Base-by-base conservation (phyloP, 305 asterid genomes). In the Rubia balearica region DNA sequence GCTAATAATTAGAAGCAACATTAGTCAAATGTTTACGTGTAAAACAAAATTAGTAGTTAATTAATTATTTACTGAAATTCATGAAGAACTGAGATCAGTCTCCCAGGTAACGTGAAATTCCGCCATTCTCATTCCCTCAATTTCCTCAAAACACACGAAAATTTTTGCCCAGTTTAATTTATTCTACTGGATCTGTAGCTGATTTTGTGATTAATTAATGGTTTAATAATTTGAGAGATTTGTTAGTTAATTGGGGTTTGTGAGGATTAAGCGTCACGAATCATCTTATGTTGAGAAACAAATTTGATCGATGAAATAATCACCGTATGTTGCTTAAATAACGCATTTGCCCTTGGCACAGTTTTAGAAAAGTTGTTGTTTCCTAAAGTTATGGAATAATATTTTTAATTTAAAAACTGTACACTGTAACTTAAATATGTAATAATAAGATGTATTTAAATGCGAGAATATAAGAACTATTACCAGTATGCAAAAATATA, bases 161-260 rank as follows among this genome's bases (percentile, higher is more conserved):
- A 38, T 64, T 4, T 46, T 36, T n/a, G 67, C 67, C 17, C 27
- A 19, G 62, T 8, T 56, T 30, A 1, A 30, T 30, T 1, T 1
- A 56, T n/a, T 0, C 21, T 30, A 62, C 42, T 36, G 67, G 67
- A 36, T 62, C 36, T 36, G 22, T 61, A 61, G 22, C 46, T 36
- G 21, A 0, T 48, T 51, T 21, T 7, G 11, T 45, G 63, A 30
- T 59, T 40, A 48, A 8, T 33, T 59, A 48, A 11, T 49, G 17
- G 5, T 16, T 51, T 5, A 51, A 51, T 48, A 14, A 14, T 48
- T 48, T 48, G n/a, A 48, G 16, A 33, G 30, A 22, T 21, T 60
- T 36, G 70, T 59, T 40, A 55, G 21, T 79, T 72, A 75, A 82
- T 87, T 36, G 89, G 88, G 88, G 76, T 69, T 76, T 60, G 87